phyloP scores from a whole-genome alignment of 257 asterid species.

The Pogostemon cablin region DNA sequence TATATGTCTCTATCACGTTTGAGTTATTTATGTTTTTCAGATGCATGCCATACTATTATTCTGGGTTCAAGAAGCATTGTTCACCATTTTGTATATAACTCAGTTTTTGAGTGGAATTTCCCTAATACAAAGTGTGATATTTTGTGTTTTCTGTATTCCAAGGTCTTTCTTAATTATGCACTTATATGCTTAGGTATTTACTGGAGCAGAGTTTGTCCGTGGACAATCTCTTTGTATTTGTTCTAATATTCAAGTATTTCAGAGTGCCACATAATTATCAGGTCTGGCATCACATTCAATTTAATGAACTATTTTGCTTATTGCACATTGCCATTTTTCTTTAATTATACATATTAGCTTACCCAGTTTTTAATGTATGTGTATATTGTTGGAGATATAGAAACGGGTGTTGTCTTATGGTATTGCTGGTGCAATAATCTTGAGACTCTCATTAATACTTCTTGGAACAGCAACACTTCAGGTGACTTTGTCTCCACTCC shows the following conservation, averaged over 20 bases:
- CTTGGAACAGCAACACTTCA: conserved; percentile 96
- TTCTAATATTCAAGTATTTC: conserved; percentile 92
- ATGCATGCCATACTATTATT: conserved; percentile 2
- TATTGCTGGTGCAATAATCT: conserved; percentile 91
- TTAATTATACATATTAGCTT: conserved; percentile 25
- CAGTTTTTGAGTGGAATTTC: background rate
- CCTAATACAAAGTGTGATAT: background rate
- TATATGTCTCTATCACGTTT: conserved; percentile 21
- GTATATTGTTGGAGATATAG: conserved; percentile 44
- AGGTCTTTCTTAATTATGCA: conserved; percentile 26
- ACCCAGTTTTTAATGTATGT: conserved; percentile 28
- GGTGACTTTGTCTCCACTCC: conserved; percentile 51
- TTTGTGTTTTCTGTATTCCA: conserved; percentile 18
- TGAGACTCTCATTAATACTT: conserved; percentile 80
- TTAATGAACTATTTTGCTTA: conserved; percentile 21
- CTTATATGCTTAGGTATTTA: conserved; percentile 68
- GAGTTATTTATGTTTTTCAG: conserved; percentile 4
- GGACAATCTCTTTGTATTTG: conserved; percentile 94
- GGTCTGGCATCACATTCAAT: conserved; percentile 49
- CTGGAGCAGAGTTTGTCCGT: conserved; percentile 98
- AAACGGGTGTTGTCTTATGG: conserved; percentile 94
- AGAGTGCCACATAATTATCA: conserved; percentile 85
- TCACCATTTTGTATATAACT: background rate
- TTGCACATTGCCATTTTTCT: conserved; percentile 27
- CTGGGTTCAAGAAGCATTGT: conserved; percentile 12